Base-by-base conservation (phyloP, 1,139 yeast genomes). In the Yamadazyma aaseri region DNA sequence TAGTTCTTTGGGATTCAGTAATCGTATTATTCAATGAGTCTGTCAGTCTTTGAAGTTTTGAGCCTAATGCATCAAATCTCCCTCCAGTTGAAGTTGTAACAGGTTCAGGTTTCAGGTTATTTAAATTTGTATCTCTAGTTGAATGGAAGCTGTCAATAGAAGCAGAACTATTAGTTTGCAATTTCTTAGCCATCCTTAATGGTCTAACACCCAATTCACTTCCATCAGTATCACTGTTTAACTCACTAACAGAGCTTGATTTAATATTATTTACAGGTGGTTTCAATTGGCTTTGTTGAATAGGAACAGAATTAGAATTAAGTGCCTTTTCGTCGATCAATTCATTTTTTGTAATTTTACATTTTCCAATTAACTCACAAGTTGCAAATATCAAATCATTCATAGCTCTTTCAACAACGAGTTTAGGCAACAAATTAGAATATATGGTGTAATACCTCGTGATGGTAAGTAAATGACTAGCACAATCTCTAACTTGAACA, bases 371-470 rank as follows among this genome's bases (percentile, higher is more conserved):
- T 39, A 86, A 70, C 46, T 86, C 95, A 51, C 90, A 80, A 10
- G 87, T 73, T 1, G 89, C 71, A 49, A 81, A 82, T 10, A 81
- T 71, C 29, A 90, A 63, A 51, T 89, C 96, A 22, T 86, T 76
- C 8, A 87, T 65, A 0, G 97, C 83, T 17, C 90, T 79, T 58
- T 87, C 86, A 25, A 90, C 70, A 7, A 89, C 73, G 22, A 85
- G 65, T 36, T 73, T 73, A 1, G 97, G 97, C 34, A 87, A 62
- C 10, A 86, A 52, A 6, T 73, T 73, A 5, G 75, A 66, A 42
- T 85, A 81, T 5, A 79, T 63, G 1, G 86, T 79, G 56, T 69
- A 86, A 53, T 87, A 87, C 50, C 96, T 73, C 0, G 95, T 76
- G 0, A 92, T 76, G 4, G 96, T 80, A 32, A 90, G 77, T 1